Evolutionary conservation across 768 basidiomycete species (phyloP), one percentile per base, ranked within the genome.

Genomic region (Crepidotus variabilis): DNA sequence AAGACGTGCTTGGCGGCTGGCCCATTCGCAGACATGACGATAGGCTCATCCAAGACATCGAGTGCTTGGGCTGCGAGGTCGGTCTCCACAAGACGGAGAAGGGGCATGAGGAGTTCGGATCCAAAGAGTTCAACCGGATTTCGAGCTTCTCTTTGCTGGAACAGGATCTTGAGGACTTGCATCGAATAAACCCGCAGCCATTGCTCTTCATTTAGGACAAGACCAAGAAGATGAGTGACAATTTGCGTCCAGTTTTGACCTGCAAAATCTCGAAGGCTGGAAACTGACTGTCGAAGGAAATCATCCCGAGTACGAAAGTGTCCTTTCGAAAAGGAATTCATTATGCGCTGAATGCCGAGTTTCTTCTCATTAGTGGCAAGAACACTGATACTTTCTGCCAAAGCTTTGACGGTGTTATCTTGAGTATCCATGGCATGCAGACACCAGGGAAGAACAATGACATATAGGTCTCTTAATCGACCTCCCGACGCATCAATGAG

Each of bases 221-320:
- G 78, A 10, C 93, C 89, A 10, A 96, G 78, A n/a, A 97, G 81
- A 14, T 94, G 78, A 0, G 91, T 90, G 49, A 92, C 85, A 18
- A 94, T 84, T 24, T 93, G 86, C 1, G 88, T 81, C 83, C 91
- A 91, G 61, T 85, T 75, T 51, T 90, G 81, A 2, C 76, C 75
- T 0, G 85, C 84, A 65, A 92, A 94, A 65, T 97, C 94, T 20
- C 93, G 85, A 35, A 98, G 78, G 62, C 90, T 87, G 1, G 84
- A 78, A 20, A 93, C 86, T 0, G 92, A 93, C 66, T 97, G 93
- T 4, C 92, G 85, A 57, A 96, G 80, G 73, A 96, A 96, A 71
- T 97, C 94, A 52, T 98, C 94, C 64, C 87, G 87, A 1, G 93
- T 93, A 49, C 94, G 80, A 78, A 98, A 97, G 51, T 90, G 87